phyloP scores from a whole-genome alignment of 139 green algal species.

The Nannochloris sp. region DNA sequence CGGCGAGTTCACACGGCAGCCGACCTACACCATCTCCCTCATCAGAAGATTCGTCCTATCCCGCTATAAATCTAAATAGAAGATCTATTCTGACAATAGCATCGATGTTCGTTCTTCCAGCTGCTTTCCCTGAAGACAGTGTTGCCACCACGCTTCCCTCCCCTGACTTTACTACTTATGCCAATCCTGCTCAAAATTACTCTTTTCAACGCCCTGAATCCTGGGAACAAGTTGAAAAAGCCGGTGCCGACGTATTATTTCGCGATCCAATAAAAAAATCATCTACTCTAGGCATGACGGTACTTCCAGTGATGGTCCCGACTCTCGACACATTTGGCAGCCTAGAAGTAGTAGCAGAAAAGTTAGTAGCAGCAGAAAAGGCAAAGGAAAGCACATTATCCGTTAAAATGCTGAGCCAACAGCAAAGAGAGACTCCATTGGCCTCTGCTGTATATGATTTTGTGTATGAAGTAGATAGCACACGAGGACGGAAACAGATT shows the following conservation, averaged over 20 bases:
- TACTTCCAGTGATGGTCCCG: constrained; percentile 57
- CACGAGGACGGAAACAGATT: constrained; percentile 64
- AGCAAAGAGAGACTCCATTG: not conserved
- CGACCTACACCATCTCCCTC: too few species aligned
- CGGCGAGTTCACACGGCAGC: too few species aligned
- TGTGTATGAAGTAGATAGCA: constrained; percentile 75
- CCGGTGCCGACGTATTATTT: constrained; percentile 70
- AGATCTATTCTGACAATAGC: not conserved
- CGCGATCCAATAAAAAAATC: constrained; percentile 50
- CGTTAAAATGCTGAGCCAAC: constrained; percentile 32
- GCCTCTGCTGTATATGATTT: constrained; percentile 38
- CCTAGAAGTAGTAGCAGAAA: constrained; percentile 40
- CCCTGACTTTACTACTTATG: too few species aligned
- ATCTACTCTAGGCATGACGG: constrained; percentile 63
- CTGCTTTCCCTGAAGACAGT: too few species aligned
- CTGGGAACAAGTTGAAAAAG: constrained; percentile 28
- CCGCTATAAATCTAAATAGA: too few species aligned
- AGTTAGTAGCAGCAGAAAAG: constrained; percentile 47
- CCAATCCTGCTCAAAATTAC: too few species aligned
- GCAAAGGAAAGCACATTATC: constrained; percentile 61
- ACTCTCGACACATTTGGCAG: constrained; percentile 55
- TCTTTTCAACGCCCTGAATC: constrained; percentile 1
- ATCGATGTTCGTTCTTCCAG: too few species aligned
- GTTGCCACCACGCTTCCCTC: too few species aligned
- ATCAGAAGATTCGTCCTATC: too few species aligned